Base-by-base conservation (phyloP, 768 basidiomycete genomes). In the Bullera alba region DNA sequence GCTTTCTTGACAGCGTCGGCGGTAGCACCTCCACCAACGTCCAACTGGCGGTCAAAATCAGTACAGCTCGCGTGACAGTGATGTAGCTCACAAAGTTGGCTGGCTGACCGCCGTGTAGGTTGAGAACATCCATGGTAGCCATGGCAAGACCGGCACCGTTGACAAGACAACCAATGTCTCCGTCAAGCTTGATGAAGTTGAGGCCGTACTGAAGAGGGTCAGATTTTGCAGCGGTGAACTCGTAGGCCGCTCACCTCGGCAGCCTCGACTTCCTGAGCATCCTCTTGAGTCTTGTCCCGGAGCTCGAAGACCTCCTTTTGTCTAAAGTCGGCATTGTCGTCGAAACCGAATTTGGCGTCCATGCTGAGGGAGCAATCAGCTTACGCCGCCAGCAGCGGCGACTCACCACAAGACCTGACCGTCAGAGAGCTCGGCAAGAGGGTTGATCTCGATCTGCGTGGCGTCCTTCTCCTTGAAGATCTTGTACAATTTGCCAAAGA, bases 331-430 rank as follows among this genome's bases (percentile, higher is more conserved):
- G 95, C 95, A 69, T 99, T 97, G 72, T 99, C 95, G 65, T 99
- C 95, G 65, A 99, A 99, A n/a, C 91, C 90, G 55, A 97, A 89
- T 75, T 99, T 99, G 72, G 95, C 95, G 73, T 99, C 95, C 95
- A 99, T 97, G 77, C 92, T 93, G 58, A 19, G 19, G 21, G 17
- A 28, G 2, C 10, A 39, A 44, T 25, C 22, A 29, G n/a, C 1
- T 14, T 28, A 16, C 17, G n/a, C 17, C 17, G 36, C 47, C 17
- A 46, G 17, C 35, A 52, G 21, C 17, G 25, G 14, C 35, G 3
- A 75, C 81, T 58, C 62, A 89, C 90, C 93, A 97, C 43, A 97
- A 83, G 45, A 99, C 92, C 53, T 79, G 79, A 6, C 95, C 95
- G 63, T 96, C 91, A 14, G 77, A 79, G 25, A 92, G 85, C 74